These are phyloP conservation scores for Xylaria multiplex DNA, from an alignment of 2,329 filamentous ascomycete genomes.

Conservation along the genomic window DNA sequence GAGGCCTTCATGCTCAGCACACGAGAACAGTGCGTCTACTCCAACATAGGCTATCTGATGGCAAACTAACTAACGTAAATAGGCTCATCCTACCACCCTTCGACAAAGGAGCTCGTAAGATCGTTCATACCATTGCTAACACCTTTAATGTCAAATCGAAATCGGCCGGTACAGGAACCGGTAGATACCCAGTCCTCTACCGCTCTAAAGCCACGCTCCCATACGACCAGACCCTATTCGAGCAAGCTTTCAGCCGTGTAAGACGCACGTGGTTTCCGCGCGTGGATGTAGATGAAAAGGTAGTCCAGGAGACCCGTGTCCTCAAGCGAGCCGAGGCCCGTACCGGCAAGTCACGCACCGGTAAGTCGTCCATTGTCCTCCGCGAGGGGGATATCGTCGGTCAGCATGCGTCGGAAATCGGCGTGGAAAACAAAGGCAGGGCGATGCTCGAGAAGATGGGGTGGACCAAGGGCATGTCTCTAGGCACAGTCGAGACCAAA, in stretches of 20 bases:
- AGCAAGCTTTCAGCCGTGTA: slow-evolving; percentile 58
- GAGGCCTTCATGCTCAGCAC: slow-evolving; percentile 73
- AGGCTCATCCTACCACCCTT: slow-evolving; percentile 85
- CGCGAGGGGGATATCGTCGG: slow-evolving; percentile 90
- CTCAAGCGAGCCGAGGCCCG: slow-evolving; percentile 42
- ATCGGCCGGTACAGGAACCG: slow-evolving; percentile 77
- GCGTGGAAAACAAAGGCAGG: slow-evolving; percentile 82
- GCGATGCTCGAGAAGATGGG: slow-evolving; percentile 97
- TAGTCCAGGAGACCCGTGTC: slow-evolving; percentile 44
- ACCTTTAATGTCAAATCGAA: slow-evolving; percentile 84
- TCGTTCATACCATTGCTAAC: slow-evolving; percentile 81
- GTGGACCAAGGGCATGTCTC: slow-evolving; percentile 85
- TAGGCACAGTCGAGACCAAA: slow-evolving; percentile 85
- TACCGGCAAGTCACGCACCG: slow-evolving; percentile 48
- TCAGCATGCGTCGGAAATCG: slow-evolving; percentile 83
- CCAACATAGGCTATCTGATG: slow-evolving; percentile 8
- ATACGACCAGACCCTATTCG: slow-evolving; percentile 68
- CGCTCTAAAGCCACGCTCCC: slow-evolving; percentile 74
- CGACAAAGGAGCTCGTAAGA: slow-evolving; percentile 78
- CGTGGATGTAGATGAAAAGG: slow-evolving; percentile 54
- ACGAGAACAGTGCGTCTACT: slow-evolving; percentile 66
- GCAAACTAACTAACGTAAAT: slow-evolving; percentile 24
- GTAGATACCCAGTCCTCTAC: slow-evolving; percentile 79
- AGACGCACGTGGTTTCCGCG: slow-evolving; percentile 66
- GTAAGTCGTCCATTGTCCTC: slow-evolving; percentile 62